Evolutionary conservation across 2,329 filamentous ascomycete species (phyloP), one percentile per base, ranked within the genome.

Genomic region (Colletotrichum sp.): DNA sequence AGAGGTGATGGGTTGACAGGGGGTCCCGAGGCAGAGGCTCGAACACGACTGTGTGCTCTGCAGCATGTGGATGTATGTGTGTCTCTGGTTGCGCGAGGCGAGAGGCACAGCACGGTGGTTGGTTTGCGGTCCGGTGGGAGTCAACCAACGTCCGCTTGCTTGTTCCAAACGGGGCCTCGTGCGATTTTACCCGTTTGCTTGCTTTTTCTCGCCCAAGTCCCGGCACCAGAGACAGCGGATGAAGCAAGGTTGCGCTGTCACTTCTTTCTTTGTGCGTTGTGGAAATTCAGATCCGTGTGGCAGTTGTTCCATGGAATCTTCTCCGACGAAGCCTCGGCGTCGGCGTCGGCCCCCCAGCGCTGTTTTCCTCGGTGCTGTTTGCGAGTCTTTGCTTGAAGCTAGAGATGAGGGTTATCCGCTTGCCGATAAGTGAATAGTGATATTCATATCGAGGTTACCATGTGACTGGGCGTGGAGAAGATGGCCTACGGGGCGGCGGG

Each of bases 351-450:
- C 32, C 24, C 8, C 24, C n/a, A 15, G 36, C 32, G 68, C 18
- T 16, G 13, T 24, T 10, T 26, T n/a, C 18, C 59, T 21, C 28
- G 57, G 68, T 24, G 44, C 44, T 66, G 36, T 66, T 66, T 52
- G 44, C 39, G 6, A 52, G 39, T 24, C 28, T 55, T 21, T 24
- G 21, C 65, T 32, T 44, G 28, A 49, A 16, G 44, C 28, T 52
- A 28, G 44, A 57, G 39, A 63, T 44, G 67, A 62, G n/a, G 28
- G 32, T 49, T 32, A n/a, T 32, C 52, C 15, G 12, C 60, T 32
- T 75, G 63, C 39, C 69, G 39, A 74, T 55, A 26, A 32, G 21
- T 67, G 63, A 52, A 68, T 75, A 66, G 18, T 32, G 72, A 62
- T 44, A 28, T 26, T 30, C 39, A 64, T 49, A 30, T 72, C 59